Evolutionary conservation across 345 rosid genomes (phyloP).

Genomic region (Boechera divaricarpa): DNA sequence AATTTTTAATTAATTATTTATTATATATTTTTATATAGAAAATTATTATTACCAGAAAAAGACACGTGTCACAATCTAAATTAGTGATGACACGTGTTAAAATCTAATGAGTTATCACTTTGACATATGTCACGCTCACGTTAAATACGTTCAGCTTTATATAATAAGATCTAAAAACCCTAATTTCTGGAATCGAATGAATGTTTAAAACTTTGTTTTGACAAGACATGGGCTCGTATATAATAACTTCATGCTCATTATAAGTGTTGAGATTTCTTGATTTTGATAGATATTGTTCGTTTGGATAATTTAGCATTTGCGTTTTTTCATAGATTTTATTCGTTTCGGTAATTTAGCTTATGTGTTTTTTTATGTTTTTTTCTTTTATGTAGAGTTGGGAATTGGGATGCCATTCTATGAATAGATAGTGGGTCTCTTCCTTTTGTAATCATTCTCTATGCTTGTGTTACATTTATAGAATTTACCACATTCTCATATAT

Average conservation of each 20-base stretch:
- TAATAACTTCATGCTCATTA: neutral
- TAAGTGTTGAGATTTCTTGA: neutral
- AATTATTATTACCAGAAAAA: too few relatives aligned
- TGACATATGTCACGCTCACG: too few relatives aligned
- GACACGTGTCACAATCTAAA: too few relatives aligned
- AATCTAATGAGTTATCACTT: too few relatives aligned
- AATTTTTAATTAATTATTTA: too few relatives aligned
- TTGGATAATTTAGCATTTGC: neutral
- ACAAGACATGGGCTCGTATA: neutral
- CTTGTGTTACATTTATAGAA: neutral
- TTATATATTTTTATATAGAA: too few relatives aligned
- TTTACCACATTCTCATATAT: conserved; percentile 1
- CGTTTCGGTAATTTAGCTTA: too few relatives aligned
- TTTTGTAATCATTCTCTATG: neutral
- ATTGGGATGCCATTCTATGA: neutral
- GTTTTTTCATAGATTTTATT: neutral
- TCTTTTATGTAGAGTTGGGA: neutral
- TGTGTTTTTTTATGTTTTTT: neutral
- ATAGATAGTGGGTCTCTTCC: neutral
- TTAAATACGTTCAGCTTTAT: too few relatives aligned
- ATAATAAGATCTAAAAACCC: neutral
- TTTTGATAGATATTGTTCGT: neutral
- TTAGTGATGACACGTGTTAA: too few relatives aligned
- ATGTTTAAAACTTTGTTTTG: neutral
- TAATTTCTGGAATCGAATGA: neutral